Evolutionary conservation across 345 rosid genomes (phyloP), one percentile per base, ranked within the genome.

Genomic region (Tarenaya hassleriana): DNA sequence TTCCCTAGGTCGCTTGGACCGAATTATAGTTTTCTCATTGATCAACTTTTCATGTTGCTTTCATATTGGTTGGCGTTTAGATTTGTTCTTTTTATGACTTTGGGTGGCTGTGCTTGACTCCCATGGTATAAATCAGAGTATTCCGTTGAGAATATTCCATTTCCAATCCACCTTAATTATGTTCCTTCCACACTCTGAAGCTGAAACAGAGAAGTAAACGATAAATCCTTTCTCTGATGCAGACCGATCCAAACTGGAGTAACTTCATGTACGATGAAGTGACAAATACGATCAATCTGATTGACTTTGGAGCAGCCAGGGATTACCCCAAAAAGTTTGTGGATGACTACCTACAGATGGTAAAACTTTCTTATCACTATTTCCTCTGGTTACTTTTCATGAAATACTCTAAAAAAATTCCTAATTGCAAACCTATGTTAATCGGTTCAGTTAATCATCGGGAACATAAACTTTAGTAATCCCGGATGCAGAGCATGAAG

Each of bases 201-300:
- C 29, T 24, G 29, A 24, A 24, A 24, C 29, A 24, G n/a, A n/a
- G n/a, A n/a, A n/a, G n/a, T n/a, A n/a, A n/a, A n/a, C n/a, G n/a
- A 24, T 2, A 24, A 2, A 24, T 24, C 34, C 16, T 41, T 54
- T 33, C 47, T 34, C 38, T 59, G n/a, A 3, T 73, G 71, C 88
- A 88, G 81, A 92, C 98, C 0, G 98, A 92, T 70, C 98, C 98
- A 46, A 92, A 88, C 62, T 92, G 98, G 98, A 53, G 98, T 48
- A 92, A 88, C 65, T 88, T 92, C 81, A 75, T 92, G 63, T 88
- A 73, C 55, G 70, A 92, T 7, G 91, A 78, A 55, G 50, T 75
- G 46, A 74, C 86, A 49, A 75, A 66, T 53, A 82, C 75, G 44
- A 67, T 88, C 48, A 88, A 85, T 74, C 95, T 92, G 59, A 85